Percentiles rank a stretch among this genome's conserved stretches.
phyloP scores from a whole-genome alignment of 208 protist species.

The Trypanosomatidae sp. region DNA sequence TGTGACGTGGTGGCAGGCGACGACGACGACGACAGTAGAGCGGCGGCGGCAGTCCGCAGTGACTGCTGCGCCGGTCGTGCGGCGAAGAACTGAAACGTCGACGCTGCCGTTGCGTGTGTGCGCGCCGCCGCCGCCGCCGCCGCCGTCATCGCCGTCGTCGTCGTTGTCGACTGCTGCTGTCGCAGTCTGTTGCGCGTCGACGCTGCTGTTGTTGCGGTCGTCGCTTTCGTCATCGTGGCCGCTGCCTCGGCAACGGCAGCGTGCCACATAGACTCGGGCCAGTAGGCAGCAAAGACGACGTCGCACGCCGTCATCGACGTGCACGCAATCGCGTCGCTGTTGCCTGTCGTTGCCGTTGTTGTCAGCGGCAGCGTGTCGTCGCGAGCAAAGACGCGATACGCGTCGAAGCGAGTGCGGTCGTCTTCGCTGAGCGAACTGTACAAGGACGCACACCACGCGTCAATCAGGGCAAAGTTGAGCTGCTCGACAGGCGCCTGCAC shows the following conservation, averaged over 20 bases:
- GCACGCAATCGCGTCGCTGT: slow-evolving; percentile 7
- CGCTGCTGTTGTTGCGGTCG: neutral
- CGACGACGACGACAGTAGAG: neutral
- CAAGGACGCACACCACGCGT: slow-evolving; percentile 55
- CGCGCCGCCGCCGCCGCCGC: neutral
- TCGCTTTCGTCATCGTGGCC: too few species aligned
- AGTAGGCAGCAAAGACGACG: slow-evolving; percentile 49
- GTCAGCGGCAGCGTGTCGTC: slow-evolving; percentile 4
- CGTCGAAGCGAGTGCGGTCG: slow-evolving; percentile 54
- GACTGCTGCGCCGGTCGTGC: neutral
- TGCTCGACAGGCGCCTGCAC: slow-evolving; percentile 60
- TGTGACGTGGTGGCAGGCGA: neutral
- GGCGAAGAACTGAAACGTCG: neutral
- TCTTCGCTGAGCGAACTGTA: slow-evolving; percentile 46
- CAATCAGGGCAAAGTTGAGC: slow-evolving; percentile 49
- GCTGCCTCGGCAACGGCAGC: too few species aligned
- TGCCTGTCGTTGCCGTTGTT: neutral
- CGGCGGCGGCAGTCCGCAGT: neutral
- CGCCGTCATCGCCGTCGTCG: too few species aligned
- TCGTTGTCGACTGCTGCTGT: too few species aligned
- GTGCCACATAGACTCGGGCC: too few species aligned
- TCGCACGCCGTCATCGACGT: slow-evolving; percentile 32
- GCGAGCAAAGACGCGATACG: slow-evolving; percentile 48
- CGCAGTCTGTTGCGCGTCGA: too few species aligned
- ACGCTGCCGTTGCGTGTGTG: neutral